Conservation (phyloP, 1,139 yeast species). For the Debaryomyces robertsiae region DNA sequence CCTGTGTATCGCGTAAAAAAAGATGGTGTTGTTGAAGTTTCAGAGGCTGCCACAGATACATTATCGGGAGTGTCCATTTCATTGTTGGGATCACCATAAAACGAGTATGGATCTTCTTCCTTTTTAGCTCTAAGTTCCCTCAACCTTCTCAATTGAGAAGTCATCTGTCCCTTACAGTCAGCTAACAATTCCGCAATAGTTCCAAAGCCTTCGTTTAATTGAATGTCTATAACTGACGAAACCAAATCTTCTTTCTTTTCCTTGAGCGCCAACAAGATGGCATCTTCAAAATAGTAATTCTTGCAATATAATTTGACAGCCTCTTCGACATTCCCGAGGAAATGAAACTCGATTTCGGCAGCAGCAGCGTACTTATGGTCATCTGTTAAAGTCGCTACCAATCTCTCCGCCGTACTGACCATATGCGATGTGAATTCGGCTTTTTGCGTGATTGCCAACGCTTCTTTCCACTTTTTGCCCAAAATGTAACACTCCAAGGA, state of each 20-base stretch:
- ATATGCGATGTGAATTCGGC: constrained; percentile 40
- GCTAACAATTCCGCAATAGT: constrained; percentile 83
- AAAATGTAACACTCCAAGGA: constrained; percentile 72
- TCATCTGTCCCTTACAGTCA: constrained; percentile 85
- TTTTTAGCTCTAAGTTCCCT: constrained; percentile 85
- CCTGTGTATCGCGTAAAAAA: constrained; percentile 96
- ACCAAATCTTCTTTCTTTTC: constrained; percentile 49
- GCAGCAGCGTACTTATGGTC: constrained; percentile 80
- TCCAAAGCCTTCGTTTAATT: constrained; percentile 85
- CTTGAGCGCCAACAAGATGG: constrained; percentile 62
- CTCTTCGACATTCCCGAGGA: constrained; percentile 59
- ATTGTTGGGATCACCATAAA: constrained; percentile 61
- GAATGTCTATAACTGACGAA: constrained; percentile 65
- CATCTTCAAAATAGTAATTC: constrained; percentile 74
- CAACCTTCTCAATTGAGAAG: constrained; percentile 79
- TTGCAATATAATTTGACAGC: constrained; percentile 73
- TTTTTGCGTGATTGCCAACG: constrained; percentile 59
- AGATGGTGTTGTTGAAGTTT: constrained; percentile 88
- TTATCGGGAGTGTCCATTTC: constrained; percentile 85
- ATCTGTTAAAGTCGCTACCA: constrained; percentile 62
- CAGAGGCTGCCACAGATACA: constrained; percentile 93
- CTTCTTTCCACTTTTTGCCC: constrained; percentile 85
- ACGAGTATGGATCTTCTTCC: constrained; percentile 79
- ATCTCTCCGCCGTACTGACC: constrained; percentile 52
- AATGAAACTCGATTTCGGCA: constrained; percentile 72